A percentile compares a stretch with the other conserved stretches of the same genome.
Conservation (phyloP, 169 alveolate species). For the Eimeria tenella region DNA sequence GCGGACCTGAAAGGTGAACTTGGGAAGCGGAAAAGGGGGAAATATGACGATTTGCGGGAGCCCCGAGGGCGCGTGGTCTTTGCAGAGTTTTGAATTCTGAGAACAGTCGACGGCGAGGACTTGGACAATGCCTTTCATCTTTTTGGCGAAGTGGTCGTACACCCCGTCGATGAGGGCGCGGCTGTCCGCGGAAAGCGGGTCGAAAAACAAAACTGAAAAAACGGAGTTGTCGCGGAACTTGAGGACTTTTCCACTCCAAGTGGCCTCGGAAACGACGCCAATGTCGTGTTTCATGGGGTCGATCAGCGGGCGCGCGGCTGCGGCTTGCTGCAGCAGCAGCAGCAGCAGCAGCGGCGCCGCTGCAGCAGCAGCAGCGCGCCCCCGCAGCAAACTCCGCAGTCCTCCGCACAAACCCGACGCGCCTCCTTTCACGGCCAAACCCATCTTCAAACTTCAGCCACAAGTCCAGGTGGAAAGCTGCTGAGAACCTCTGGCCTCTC, state of each 20-base stretch:
- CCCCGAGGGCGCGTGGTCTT: conserved; percentile 85
- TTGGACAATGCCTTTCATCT: conserved; percentile 88
- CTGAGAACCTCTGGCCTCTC: too few species aligned
- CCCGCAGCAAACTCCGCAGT: too few species aligned
- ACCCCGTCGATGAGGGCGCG: conserved; percentile 81
- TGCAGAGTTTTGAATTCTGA: conserved; percentile 89
- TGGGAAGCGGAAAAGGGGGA: conserved; percentile 84
- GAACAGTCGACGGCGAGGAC: conserved; percentile 87
- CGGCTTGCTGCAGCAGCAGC: background rate
- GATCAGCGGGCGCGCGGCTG: conserved; percentile 24
- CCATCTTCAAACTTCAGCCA: too few species aligned
- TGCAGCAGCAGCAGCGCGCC: background rate
- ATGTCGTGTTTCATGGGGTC: conserved; percentile 75
- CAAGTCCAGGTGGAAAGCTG: too few species aligned
- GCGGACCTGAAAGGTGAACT: conserved; percentile 41
- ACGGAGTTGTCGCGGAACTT: conserved; percentile 47
- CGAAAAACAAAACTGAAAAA: conserved; percentile 54
- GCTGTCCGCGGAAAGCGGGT: conserved; percentile 6
- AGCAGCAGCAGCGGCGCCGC: conserved; percentile 40
- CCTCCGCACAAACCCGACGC: too few species aligned
- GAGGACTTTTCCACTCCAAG: conserved; percentile 58
- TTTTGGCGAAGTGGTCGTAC: conserved; percentile 86
- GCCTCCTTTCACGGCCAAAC: too few species aligned
- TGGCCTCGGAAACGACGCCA: conserved; percentile 43
- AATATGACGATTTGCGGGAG: conserved; percentile 85